Base-by-base conservation (phyloP, 179 eudicot genomes). In the Patellifolia procumbens region DNA sequence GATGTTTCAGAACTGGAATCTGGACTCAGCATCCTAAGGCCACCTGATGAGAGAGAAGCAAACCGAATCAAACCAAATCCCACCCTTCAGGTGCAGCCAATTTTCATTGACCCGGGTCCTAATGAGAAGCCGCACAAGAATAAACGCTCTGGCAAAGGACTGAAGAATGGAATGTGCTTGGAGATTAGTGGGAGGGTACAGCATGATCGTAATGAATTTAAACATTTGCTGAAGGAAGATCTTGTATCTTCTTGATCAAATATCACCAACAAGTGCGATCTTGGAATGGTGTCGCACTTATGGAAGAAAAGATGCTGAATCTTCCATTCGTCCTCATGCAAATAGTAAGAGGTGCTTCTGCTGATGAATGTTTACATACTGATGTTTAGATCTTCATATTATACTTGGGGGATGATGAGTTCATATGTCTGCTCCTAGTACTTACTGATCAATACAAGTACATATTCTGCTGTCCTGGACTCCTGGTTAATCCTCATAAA, bases 111-210 rank as follows among this genome's bases (percentile, higher is more conserved):
- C 78, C 98, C 92, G 19, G 91, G 99, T 69, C 86, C 89, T 26
- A 78, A 76, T 37, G 87, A 80, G 78, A 92, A 85, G 75, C 71
- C 88, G 63, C 66, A 51, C 61, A 89, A 80, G 82, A 85, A 79
- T 59, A 89, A 87, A 68, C 78, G 76, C 48, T 37, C 74, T 73
- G 78, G 72, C 78, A 92, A 85, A 78, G 86, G 89, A 74, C 80
- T 81, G 35, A 85, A 80, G 68, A 91, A 63, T 56, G 92, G 93
- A 72, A 53, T 95, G 84, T 93, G 97, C 87, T 86, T 95, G 87
- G 97, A 93, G 89, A 88, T 95, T 49, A 95, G 97, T 80, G 99
- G 99, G 75, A 90, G 99, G 79, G 97, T 93, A 73, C 98, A 95
- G 63, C 96, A 90, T 75, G 97, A 86, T 58, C 59, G 81, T 28